These are phyloP conservation scores for Speleostelium caveatum DNA, from an alignment of 78 protist species.

Conservation along the genomic window DNA sequence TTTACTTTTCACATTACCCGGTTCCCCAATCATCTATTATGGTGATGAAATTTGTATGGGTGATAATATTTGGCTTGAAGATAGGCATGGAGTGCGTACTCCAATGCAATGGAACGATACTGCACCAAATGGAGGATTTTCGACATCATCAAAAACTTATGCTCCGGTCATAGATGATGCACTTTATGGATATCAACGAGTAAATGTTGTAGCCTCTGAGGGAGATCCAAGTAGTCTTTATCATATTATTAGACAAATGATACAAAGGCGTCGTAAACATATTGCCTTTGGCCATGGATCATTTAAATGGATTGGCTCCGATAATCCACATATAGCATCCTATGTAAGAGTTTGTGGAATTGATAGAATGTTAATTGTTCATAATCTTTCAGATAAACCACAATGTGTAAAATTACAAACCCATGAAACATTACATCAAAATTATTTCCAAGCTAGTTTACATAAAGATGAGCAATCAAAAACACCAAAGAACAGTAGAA, in stretches of 20 bases:
- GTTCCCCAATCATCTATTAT: constrained; percentile 89
- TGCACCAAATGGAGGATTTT: constrained; percentile 83
- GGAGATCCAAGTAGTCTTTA: constrained; percentile 64
- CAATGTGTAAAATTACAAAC: constrained; percentile 22
- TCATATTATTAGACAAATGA: constrained; percentile 73
- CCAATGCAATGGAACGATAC: constrained; percentile 91
- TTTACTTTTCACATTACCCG: constrained; percentile 86
- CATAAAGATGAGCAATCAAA: background rate
- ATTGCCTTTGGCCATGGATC: constrained; percentile 80
- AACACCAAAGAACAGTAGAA: background rate
- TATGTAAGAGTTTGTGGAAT: constrained; percentile 59
- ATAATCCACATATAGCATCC: constrained; percentile 37
- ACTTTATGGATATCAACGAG: constrained; percentile 68
- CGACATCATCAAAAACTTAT: constrained; percentile 43
- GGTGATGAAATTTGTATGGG: constrained; percentile 91
- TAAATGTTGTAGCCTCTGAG: constrained; percentile 69
- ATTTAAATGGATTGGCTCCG: constrained; percentile 48
- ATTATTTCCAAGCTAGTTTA: background rate
- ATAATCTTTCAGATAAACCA: constrained; percentile 51
- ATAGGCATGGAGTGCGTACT: constrained; percentile 88
- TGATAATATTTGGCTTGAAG: constrained; percentile 86
- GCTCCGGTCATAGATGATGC: constrained; percentile 63
- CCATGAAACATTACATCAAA: background rate
- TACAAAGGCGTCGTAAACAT: constrained; percentile 72
- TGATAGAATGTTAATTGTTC: constrained; percentile 78